phyloP scores from a whole-genome alignment of 768 basidiomycete species.

The Rhodotorula graminis region DNA sequence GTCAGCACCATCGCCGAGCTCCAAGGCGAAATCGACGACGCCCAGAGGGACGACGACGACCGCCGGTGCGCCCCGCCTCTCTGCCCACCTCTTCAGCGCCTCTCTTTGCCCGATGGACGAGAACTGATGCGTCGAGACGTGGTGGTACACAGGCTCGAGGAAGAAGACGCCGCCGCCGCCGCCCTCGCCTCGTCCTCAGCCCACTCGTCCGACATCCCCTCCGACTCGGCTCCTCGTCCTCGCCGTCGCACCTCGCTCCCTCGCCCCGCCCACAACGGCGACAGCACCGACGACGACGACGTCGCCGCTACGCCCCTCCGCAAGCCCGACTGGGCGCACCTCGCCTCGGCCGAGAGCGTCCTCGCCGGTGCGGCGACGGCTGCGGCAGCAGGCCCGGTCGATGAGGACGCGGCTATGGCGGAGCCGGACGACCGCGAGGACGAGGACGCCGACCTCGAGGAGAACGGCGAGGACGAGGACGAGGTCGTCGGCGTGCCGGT shows the following conservation, averaged over 20 bases:
- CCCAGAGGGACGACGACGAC: background rate
- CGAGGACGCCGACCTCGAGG: background rate
- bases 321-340: too few relatives aligned
- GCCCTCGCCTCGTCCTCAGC: background rate
- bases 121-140: background rate
- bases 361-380: too few relatives aligned
- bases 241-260: too few relatives aligned
- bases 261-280: too few relatives aligned
- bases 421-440: background rate
- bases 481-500: background rate
- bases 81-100: background rate
- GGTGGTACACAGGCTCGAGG: background rate
- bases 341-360: too few relatives aligned
- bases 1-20: background rate
- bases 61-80: too few relatives aligned
- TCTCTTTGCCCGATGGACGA: accelerated
- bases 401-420: too few relatives aligned
- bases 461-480: background rate
- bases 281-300: too few relatives aligned
- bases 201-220: background rate
- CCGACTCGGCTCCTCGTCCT: background rate
- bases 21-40: background rate
- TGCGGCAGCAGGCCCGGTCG: background rate
- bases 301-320: too few relatives aligned
- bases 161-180: background rate